Percentiles rank a stretch among this genome's conserved stretches.
Conservation (phyloP, 2,329 filamentous ascomycete genomes). For the Penicillium oxalicum region DNA sequence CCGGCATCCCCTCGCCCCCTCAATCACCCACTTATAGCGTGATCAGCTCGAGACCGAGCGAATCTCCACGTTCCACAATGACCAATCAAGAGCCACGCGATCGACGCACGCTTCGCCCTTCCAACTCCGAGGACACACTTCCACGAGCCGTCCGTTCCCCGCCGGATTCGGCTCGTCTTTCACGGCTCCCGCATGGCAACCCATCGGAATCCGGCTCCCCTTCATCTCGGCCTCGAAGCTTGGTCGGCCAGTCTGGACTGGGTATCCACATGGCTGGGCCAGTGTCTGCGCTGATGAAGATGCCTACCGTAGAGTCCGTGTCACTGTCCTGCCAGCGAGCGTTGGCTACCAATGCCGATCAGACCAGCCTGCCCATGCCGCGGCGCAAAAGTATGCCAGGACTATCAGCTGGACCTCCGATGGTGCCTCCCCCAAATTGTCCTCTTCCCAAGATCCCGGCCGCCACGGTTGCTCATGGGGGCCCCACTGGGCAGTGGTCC, state of each 20-base stretch:
- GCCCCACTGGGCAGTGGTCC: conserved; percentile 7
- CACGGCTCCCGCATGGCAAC: conserved; percentile 11
- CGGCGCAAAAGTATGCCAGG: conserved; percentile 33
- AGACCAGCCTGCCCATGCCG: conserved; percentile 13
- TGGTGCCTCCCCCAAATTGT: conserved; percentile 29
- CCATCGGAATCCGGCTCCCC: conserved; percentile 12
- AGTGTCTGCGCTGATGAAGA: background rate
- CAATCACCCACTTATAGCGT: conserved; percentile 28
- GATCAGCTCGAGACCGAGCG: conserved; percentile 18
- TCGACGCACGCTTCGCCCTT: conserved; percentile 21
- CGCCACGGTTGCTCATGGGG: conserved; percentile 10
- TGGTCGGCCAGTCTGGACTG: conserved; percentile 13
- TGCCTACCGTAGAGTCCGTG: conserved; percentile 7
- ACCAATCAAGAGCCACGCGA: conserved; percentile 9
- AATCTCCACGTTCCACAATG: conserved; percentile 16
- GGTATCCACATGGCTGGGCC: conserved; percentile 9
- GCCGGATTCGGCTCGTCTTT: conserved; percentile 12
- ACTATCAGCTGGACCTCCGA: conserved; percentile 25
- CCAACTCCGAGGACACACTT: conserved; percentile 28
- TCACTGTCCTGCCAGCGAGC: conserved; percentile 12
- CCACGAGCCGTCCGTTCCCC: conserved; percentile 12
- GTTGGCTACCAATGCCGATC: conserved; percentile 9
- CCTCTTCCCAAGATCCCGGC: conserved; percentile 31
- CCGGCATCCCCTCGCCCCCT: conserved; percentile 26
- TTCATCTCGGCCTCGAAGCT: conserved; percentile 19